Conservation (phyloP, 805 yeast species). For the Pichia occidentalis region DNA sequence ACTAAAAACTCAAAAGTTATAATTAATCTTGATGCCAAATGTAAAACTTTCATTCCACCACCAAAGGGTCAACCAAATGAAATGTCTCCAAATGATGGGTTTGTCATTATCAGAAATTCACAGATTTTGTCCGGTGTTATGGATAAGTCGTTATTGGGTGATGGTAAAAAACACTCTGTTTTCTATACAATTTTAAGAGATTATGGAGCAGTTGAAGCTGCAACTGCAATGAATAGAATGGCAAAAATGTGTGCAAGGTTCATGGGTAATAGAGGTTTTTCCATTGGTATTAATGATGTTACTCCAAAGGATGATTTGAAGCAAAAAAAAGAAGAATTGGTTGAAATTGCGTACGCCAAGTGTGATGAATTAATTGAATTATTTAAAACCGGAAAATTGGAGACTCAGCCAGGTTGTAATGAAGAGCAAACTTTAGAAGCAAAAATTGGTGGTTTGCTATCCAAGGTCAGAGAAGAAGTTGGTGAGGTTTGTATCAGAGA, state of each 20-base stretch:
- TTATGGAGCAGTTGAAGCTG: slow-evolving; percentile 95
- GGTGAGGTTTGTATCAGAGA: slow-evolving; percentile 97
- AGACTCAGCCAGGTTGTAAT: slow-evolving; percentile 98
- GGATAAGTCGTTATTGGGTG: slow-evolving; percentile 96
- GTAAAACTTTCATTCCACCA: slow-evolving; percentile 84
- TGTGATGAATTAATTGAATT: slow-evolving; percentile 85
- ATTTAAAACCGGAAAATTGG: slow-evolving; percentile 79
- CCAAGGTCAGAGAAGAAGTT: slow-evolving; percentile 97
- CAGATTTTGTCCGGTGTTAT: slow-evolving; percentile 85
- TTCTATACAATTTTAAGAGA: slow-evolving; percentile 93
- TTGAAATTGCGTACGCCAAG: slow-evolving; percentile 80
- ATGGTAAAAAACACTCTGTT: slow-evolving; percentile 95
- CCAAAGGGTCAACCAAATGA: slow-evolving; percentile 66
- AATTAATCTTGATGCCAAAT: slow-evolving; percentile 90
- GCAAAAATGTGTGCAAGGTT: slow-evolving; percentile 97
- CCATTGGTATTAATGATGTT: slow-evolving; percentile 96
- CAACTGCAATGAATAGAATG: slow-evolving; percentile 95
- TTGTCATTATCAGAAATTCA: slow-evolving; percentile 83
- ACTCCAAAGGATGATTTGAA: slow-evolving; percentile 83
- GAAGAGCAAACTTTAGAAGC: slow-evolving; percentile 98
- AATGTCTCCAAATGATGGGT: slow-evolving; percentile 98
- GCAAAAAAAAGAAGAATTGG: slow-evolving; percentile 75
- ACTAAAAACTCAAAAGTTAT: slow-evolving; percentile 68
- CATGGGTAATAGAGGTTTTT: slow-evolving; percentile 91
- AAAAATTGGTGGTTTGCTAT: slow-evolving; percentile 89